Conservation (phyloP, 179 eudicot species). For the Beta macrorhiza region DNA sequence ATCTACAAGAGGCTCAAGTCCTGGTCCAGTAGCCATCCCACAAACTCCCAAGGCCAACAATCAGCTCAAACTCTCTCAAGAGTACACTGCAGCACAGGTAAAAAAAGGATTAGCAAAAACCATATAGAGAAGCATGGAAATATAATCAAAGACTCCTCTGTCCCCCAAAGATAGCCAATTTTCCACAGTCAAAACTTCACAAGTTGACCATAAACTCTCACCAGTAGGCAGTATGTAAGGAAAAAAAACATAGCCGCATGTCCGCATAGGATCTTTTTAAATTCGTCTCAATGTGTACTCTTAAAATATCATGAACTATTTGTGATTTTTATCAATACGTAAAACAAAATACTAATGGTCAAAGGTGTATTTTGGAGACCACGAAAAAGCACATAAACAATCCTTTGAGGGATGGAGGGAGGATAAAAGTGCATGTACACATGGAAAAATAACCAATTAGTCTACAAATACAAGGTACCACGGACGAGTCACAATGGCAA, state of each 20-base stretch:
- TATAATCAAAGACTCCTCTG: too few relatives aligned
- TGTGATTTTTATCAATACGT: too few relatives aligned
- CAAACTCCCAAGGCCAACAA: slow-evolving; percentile 20
- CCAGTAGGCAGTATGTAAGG: too few relatives aligned
- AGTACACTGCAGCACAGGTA: slow-evolving; percentile 18
- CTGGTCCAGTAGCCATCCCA: slow-evolving; percentile 65
- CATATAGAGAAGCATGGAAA: not conserved
- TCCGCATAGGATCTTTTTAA: not conserved
- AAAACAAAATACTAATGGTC: too few relatives aligned
- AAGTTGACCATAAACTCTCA: too few relatives aligned
- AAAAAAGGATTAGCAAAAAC: slow-evolving; percentile 15
- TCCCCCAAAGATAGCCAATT: too few relatives aligned
- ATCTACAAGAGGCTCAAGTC: slow-evolving; percentile 84
- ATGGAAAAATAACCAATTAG: not conserved
- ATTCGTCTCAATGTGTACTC: too few relatives aligned
- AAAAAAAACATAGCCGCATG: not conserved
- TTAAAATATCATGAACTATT: too few relatives aligned
- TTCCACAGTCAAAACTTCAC: too few relatives aligned
- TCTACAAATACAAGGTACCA: not conserved
- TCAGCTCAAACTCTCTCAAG: slow-evolving; percentile 8
- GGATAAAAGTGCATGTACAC: not conserved
- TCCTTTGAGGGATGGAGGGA: too few relatives aligned
- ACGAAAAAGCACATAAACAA: too few relatives aligned
- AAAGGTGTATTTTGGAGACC: too few relatives aligned
- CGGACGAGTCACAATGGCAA: not conserved